Evolutionary conservation across 306 rosid species (phyloP), one percentile per base, ranked within the genome.

Genomic region (Pachyrhizus erosus): DNA sequence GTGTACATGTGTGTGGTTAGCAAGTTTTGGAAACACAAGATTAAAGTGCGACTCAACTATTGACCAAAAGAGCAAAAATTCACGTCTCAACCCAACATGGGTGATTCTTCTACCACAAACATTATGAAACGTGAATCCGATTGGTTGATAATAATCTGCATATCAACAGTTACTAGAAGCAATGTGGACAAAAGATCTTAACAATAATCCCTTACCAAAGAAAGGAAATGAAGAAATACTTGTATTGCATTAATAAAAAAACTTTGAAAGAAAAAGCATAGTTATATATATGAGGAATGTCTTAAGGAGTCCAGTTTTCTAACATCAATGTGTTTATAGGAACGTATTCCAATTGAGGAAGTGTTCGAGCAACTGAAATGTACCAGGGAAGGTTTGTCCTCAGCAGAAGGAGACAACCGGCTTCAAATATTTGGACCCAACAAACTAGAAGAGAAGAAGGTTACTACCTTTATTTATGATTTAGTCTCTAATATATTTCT

Each of bases 381-480:
- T 80, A 67, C 91, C 24, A 78, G 69, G 72, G 99, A 96, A 85
- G 99, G 99, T 82, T 85, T 96, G 62, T 46, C 84, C 81, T 24
- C 89, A 0, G 72, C 76, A 2, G 99, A 96, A 86, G 99, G 98
- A 83, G 94, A 79, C 70, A 85, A 85, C 80, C 65, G 99, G 89
- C 91, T 96, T 20, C 91, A 86, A 81, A 96, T 96, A 65, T 96
- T 96, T 73, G 99, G 99, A 21, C 98, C 98, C 83, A 96, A 96
- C 99, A 96, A 93, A 76, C 88, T 96, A 74, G 99, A 96, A 87
- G 99, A 96, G 91, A 96, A 92, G 65, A 93, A 92, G 98, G 99
- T 95, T 33, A 17, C 4, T 68, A 57, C 21, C n/a, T 80, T 42
- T 23, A 49, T 15, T 75, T 21, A 24, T 55, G 8, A 48, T 46